Evolutionary conservation across 2,329 filamentous ascomycete species (phyloP), one percentile per base, ranked within the genome.

Genomic region (Camillea tinctor): DNA sequence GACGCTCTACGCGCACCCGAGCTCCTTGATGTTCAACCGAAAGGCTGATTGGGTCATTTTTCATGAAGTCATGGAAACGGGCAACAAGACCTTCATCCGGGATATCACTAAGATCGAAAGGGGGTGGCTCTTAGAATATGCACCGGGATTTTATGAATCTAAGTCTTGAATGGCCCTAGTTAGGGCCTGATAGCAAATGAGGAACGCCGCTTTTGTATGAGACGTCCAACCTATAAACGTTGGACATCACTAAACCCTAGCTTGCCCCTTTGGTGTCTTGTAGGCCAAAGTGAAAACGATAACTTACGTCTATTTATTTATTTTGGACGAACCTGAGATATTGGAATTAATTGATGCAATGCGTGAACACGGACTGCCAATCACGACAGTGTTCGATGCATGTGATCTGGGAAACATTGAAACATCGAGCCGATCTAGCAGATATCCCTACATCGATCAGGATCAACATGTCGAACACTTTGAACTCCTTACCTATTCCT

Each of bases 21-120:
- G 87, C 71, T 96, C 91, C 48, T 78, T 98, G 67, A 92, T 98
- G 87, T 98, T 98, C 80, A 96, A 97, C 75, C 88, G 93, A 59
- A 97, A 96, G 79, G 92, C 92, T 11, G 93, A 97, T 65, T 98
- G 94, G 93, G 93, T 98, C 9, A 84, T 99, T 36, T 99, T 97
- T 72, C 90, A 96, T 69, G 94, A 97, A 77, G 87, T 97, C 44
- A 86, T 97, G 81, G 92, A 98, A 78, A 96, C 91, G 4, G 87
- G 89, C 9, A 86, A 85, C 64, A 98, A 98, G 81, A 93, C 86
- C 0, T 98, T 89, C 72, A 96, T 99, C 68, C 83, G 92, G 58
- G 94, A 98, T 75, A 80, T 98, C 60, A 95, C 89, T n/a, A 95
- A 92, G 78, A 91, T 98, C 69, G 91, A 97, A 73, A 97, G 92